These are phyloP conservation scores for Sporisorium graminicola DNA, from an alignment of 1,284 basidiomycete genomes.

Conservation along the genomic window DNA sequence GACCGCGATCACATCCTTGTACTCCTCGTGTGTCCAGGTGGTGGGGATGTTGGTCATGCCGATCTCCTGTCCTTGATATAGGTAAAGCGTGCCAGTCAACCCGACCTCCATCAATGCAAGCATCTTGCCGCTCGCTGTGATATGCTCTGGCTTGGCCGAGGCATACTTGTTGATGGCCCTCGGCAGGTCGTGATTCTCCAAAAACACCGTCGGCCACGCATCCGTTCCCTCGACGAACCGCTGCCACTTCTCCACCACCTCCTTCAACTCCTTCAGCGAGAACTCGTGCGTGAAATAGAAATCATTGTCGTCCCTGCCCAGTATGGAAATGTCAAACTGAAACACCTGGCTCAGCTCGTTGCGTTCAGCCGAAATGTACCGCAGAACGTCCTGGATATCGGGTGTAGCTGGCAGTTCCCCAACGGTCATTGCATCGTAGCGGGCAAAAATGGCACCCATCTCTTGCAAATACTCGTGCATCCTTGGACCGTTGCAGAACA, in stretches of 20 bases:
- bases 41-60: constrained; percentile 78
- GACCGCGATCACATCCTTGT: constrained; percentile 38
- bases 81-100: constrained; percentile 77
- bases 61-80: constrained; percentile 78
- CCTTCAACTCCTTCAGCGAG: constrained; percentile 75
- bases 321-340: constrained; percentile 76
- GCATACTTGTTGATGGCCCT: constrained; percentile 76
- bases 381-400: constrained; percentile 73
- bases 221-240: constrained; percentile 28
- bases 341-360: constrained; percentile 76
- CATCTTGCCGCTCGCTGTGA: constrained; percentile 76
- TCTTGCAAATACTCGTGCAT: constrained; percentile 79
- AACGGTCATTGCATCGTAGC: constrained; percentile 75
- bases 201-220: constrained; percentile 46
- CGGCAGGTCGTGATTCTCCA: constrained; percentile 78
- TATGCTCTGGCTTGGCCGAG: constrained; percentile 75
- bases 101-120: constrained; percentile 77
- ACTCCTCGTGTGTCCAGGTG: constrained; percentile 77
- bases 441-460: constrained; percentile 72
- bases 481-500: constrained; percentile 50
- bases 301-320: constrained; percentile 70
- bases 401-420: constrained; percentile 73
- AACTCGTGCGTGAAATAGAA: constrained; percentile 74
- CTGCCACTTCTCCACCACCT: constrained; percentile 77
- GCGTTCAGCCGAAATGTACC: constrained; percentile 76